Evolutionary conservation across 164 flowering plant genomes (phyloP).

Genomic region (Piper longum): DNA sequence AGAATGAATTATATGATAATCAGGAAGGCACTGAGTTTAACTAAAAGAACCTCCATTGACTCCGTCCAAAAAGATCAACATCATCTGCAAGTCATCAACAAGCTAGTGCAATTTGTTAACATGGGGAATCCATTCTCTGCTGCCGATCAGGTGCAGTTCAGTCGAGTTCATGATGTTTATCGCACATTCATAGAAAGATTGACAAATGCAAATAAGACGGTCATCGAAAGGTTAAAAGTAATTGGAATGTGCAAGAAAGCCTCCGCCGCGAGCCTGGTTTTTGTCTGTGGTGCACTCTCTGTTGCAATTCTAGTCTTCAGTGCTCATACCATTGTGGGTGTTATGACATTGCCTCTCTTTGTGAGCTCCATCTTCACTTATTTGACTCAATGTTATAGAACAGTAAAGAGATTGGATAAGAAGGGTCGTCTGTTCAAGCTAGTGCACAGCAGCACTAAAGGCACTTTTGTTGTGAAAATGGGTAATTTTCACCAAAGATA

Average conservation of each 20-base stretch:
- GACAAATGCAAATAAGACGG: conserved; percentile 16
- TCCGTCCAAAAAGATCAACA: neutral
- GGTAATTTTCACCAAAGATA: too few species aligned
- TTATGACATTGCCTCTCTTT: conserved; percentile 37
- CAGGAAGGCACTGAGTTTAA: conserved; percentile 20
- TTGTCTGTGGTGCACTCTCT: conserved; percentile 21
- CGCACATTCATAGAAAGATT: conserved; percentile 19
- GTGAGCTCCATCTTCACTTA: conserved; percentile 6
- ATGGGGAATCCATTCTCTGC: conserved; percentile 36
- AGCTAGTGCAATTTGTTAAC: conserved; percentile 19
- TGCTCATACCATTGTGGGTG: conserved; percentile 40
- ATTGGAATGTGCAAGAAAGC: conserved; percentile 22
- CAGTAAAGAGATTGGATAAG: neutral
- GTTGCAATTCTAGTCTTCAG: conserved; percentile 26
- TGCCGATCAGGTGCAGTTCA: conserved; percentile 13
- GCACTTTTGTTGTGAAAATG: too few species aligned
- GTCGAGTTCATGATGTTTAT: conserved; percentile 19
- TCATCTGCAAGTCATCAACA: neutral
- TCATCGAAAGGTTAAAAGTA: conserved; percentile 20
- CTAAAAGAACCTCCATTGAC: conserved; percentile 15
- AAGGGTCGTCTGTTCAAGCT: conserved; percentile 4
- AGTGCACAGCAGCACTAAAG: conserved; percentile 48
- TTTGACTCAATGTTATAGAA: conserved; percentile 7
- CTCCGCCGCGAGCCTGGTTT: conserved; percentile 18
- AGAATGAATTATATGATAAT: conserved; percentile 24